Evolutionary conservation across 139 green algal species (phyloP).

Genomic region (Monoraphidium neglectum): DNA sequence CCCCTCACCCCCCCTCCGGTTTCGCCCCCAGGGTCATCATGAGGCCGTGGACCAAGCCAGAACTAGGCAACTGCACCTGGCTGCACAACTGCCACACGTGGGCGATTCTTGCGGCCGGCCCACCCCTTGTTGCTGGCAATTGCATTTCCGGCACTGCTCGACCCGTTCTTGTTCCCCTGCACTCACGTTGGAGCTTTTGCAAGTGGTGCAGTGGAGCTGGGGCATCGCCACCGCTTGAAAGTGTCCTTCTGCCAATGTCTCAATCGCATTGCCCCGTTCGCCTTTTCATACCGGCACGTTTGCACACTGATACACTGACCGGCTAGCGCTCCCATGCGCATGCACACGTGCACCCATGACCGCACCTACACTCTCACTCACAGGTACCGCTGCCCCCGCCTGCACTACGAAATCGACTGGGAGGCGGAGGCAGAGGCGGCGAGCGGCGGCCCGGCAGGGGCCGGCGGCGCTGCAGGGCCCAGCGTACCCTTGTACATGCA

Average conservation of each 20-base stretch:
- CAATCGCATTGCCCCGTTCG: too few species aligned
- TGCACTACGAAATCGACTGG: conserved; percentile 82
- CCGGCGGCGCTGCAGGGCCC: neutral
- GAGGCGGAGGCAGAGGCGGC: conserved; percentile 38
- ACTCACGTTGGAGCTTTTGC: too few species aligned
- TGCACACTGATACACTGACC: too few species aligned
- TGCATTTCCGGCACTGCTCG: too few species aligned
- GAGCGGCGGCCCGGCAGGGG: neutral
- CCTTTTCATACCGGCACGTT: too few species aligned
- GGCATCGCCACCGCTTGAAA: too few species aligned
- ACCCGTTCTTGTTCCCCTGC: too few species aligned
- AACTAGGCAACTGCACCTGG: conserved; percentile 85
- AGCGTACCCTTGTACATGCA: conserved; percentile 22
- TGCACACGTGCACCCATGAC: neutral
- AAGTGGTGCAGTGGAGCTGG: too few species aligned
- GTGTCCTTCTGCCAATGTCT: too few species aligned
- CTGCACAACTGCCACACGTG: conserved; percentile 85
- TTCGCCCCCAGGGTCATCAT: conserved; percentile 66
- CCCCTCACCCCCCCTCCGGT: too few species aligned
- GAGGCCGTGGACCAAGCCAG: conserved; percentile 70
- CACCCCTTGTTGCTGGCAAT: too few species aligned
- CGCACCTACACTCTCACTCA: neutral
- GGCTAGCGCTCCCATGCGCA: neutral
- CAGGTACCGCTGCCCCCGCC: conserved; percentile 61
- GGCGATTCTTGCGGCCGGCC: conserved; percentile 2